Evolutionary conservation across 306 rosid species (phyloP).

Genomic region (Castanea sativa): DNA sequence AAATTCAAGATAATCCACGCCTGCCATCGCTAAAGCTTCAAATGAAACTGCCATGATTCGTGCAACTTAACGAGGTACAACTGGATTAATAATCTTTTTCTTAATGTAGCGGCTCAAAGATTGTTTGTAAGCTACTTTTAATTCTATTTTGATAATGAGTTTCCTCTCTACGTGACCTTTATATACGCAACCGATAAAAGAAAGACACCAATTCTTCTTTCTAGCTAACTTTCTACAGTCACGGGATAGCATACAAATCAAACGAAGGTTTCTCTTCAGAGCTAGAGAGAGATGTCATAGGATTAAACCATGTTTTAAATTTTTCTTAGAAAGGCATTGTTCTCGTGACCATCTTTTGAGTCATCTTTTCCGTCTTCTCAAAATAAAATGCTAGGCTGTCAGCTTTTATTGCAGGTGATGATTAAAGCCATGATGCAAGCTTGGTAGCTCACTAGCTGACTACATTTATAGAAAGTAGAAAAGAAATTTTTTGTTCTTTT

Average conservation of each 20-base stretch:
- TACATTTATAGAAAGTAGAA: no score
- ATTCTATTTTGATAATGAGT: neutral
- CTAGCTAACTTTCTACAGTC: neutral
- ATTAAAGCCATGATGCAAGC: neutral
- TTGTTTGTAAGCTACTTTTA: neutral
- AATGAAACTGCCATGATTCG: conserved; percentile 28
- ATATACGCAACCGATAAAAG: neutral
- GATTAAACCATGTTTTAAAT: neutral
- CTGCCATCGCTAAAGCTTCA: conserved; percentile 46
- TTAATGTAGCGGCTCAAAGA: neutral
- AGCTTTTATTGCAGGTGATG: neutral
- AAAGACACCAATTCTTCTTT: neutral
- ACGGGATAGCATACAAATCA: neutral
- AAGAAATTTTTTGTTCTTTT: no score
- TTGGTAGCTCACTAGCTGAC: neutral
- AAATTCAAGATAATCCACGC: conserved; percentile 16
- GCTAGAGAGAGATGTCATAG: neutral
- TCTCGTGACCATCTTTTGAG: conserved; percentile 17
- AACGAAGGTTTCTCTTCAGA: neutral
- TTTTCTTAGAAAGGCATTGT: neutral
- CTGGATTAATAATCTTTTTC: neutral
- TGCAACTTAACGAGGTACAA: neutral
- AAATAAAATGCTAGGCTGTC: neutral
- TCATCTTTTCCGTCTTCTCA: neutral
- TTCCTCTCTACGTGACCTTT: neutral